Evolutionary conservation across 345 rosid genomes (phyloP).

Genomic region (Trapa bicornis): DNA sequence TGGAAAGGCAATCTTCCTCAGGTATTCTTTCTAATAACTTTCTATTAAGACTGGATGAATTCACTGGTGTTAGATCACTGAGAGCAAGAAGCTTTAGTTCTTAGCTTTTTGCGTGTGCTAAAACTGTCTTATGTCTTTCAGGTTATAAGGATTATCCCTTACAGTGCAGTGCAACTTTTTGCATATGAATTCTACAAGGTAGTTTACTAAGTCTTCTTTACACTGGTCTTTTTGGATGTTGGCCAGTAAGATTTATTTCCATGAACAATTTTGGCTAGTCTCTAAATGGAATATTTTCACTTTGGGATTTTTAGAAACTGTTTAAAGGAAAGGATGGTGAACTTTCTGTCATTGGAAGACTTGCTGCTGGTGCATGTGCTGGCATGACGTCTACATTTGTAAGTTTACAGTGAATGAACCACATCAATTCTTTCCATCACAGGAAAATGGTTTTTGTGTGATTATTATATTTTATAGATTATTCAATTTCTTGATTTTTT

Average conservation of each 20-base stretch:
- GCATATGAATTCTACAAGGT: slow-evolving; percentile 95
- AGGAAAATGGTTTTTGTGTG: background rate
- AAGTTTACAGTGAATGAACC: slow-evolving; percentile 20
- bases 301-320: slow-evolving; percentile 50
- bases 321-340: slow-evolving; percentile 64
- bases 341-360: slow-evolving; percentile 82
- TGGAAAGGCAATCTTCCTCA: slow-evolving; percentile 99
- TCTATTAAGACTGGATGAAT: background rate
- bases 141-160: slow-evolving; percentile 86
- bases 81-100: background rate
- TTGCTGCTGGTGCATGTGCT: slow-evolving; percentile 97
- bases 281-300: slow-evolving; percentile 8
- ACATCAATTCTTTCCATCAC: too few species aligned
- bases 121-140: slow-evolving; percentile 12
- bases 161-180: slow-evolving; percentile 90
- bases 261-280: background rate
- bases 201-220: slow-evolving; percentile 1
- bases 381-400: slow-evolving; percentile 99
- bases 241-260: background rate
- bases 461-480: too few species aligned
- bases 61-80: background rate
- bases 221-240: background rate
- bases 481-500: background rate
- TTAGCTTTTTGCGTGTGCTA: background rate
- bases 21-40: slow-evolving; percentile 25